These are phyloP conservation scores for Telopea speciosissima DNA, from an alignment of 177 flowering plant species.

Conservation along the genomic window DNA sequence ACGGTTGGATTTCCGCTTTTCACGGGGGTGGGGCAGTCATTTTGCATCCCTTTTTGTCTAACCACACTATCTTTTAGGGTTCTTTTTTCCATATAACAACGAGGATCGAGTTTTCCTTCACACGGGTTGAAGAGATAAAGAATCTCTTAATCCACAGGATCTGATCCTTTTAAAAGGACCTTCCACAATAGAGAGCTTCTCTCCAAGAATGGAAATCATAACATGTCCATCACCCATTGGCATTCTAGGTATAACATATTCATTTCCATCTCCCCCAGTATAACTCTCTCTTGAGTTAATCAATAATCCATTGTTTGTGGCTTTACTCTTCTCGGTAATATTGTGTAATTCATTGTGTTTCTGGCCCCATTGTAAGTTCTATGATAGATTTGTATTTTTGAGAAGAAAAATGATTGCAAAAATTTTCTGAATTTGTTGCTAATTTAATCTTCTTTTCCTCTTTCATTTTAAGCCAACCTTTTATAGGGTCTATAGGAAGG, in stretches of 20 bases:
- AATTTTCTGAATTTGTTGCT: neutral
- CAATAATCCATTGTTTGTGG: neutral
- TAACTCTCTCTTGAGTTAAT: neutral
- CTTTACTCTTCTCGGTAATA: neutral
- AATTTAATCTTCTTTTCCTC: neutral
- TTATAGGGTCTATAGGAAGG: constrained; percentile 46
- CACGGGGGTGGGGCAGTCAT: too few species aligned
- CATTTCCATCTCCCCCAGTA: neutral
- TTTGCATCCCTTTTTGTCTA: too few species aligned
- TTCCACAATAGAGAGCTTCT: neutral
- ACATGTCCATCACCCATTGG: neutral
- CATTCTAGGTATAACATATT: neutral
- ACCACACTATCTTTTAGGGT: too few species aligned
- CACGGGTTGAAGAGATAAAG: too few species aligned
- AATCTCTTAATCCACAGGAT: too few species aligned
- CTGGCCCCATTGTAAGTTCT: constrained; percentile 23
- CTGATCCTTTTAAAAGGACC: too few species aligned
- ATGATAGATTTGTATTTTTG: neutral
- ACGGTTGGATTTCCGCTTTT: too few species aligned
- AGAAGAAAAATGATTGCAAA: neutral
- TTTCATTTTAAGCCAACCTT: constrained; percentile 55
- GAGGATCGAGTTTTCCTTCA: too few species aligned
- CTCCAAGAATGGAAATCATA: neutral
- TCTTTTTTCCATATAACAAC: too few species aligned
- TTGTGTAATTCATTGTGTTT: neutral